Percentiles rank a stretch among this genome's conserved stretches.
Conservation (phyloP, 163 green algal species). For the Chlamydomonas reinhardtii region DNA sequence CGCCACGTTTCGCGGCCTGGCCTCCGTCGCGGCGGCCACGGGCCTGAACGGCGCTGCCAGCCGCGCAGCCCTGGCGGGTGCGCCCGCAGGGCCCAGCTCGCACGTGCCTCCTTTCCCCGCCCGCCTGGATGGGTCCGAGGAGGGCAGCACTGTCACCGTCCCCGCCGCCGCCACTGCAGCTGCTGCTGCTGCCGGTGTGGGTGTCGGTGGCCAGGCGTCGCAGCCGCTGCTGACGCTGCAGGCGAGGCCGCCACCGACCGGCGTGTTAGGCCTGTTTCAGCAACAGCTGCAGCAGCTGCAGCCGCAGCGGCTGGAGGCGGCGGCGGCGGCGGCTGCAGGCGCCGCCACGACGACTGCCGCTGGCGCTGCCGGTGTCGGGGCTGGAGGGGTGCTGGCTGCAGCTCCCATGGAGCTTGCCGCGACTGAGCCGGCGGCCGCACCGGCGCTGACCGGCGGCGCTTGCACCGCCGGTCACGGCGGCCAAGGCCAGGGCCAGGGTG, state of each 20-base stretch:
- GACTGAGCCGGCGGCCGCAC: no score
- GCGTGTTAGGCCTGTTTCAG: background rate
- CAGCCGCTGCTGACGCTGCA: background rate
- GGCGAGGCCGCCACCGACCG: background rate
- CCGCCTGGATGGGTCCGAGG: slow-evolving; percentile 23
- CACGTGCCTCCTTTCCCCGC: background rate
- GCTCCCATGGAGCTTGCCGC: no score
- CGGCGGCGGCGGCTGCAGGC: no score
- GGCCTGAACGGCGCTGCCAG: background rate
- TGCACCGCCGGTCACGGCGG: background rate
- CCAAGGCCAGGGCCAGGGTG: no score
- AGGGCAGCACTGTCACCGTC: slow-evolving; percentile 27
- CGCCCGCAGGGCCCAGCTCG: background rate
- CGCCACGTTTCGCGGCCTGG: background rate
- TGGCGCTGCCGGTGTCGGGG: no score
- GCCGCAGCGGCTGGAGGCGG: background rate
- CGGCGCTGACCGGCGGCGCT: background rate
- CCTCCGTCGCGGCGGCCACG: background rate
- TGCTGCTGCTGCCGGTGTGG: background rate
- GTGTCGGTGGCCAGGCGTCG: background rate
- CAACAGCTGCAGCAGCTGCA: slow-evolving; percentile 5
- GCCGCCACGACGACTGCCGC: no score
- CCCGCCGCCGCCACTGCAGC: background rate
- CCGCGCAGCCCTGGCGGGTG: background rate
- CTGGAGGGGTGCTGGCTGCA: no score